Evolutionary conservation across 805 yeast species (phyloP).

Genomic region (Nakazawaea laoshanensis): DNA sequence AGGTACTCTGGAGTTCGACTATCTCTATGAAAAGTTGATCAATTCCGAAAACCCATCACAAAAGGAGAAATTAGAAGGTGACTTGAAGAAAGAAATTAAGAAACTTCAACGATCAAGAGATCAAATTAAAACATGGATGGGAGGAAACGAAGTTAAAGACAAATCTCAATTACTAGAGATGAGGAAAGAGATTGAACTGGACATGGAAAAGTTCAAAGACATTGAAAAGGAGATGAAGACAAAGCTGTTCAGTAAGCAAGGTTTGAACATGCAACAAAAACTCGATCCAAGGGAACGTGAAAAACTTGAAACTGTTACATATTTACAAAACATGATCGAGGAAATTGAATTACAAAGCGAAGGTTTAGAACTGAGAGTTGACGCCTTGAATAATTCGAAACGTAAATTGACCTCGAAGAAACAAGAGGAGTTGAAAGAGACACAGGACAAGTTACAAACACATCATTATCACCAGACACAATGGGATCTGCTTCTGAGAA

Average conservation of each 20-base stretch:
- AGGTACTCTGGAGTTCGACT: slow-evolving; percentile 47
- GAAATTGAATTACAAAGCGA: slow-evolving; percentile 78
- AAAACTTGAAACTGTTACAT: slow-evolving; percentile 64
- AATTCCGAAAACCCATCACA: slow-evolving; percentile 40
- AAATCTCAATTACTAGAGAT: slow-evolving; percentile 38
- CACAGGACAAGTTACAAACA: slow-evolving; percentile 61
- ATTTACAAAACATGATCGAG: slow-evolving; percentile 63
- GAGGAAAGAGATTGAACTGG: slow-evolving; percentile 28
- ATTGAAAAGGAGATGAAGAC: slow-evolving; percentile 49
- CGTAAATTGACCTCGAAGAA: slow-evolving; percentile 36
- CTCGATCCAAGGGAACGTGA: slow-evolving; percentile 62
- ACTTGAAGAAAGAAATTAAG: slow-evolving; percentile 52
- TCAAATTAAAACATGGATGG: slow-evolving; percentile 52
- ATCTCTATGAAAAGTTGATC: slow-evolving; percentile 45
- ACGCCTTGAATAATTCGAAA: slow-evolving; percentile 25
- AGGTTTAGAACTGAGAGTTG: slow-evolving; percentile 63
- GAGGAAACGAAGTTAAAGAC: slow-evolving; percentile 43
- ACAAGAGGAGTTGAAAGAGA: slow-evolving; percentile 43
- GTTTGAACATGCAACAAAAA: slow-evolving; percentile 31
- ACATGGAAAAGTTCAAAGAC: slow-evolving; percentile 56
- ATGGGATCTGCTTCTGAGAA: slow-evolving; percentile 67
- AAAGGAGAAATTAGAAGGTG: slow-evolving; percentile 48
- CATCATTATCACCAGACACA: slow-evolving; percentile 73
- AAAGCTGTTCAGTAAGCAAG: slow-evolving; percentile 51
- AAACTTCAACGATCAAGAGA: slow-evolving; percentile 51